Evolutionary conservation across 2,329 filamentous ascomycete species (phyloP).

Genomic region (Diplodia corticola): DNA sequence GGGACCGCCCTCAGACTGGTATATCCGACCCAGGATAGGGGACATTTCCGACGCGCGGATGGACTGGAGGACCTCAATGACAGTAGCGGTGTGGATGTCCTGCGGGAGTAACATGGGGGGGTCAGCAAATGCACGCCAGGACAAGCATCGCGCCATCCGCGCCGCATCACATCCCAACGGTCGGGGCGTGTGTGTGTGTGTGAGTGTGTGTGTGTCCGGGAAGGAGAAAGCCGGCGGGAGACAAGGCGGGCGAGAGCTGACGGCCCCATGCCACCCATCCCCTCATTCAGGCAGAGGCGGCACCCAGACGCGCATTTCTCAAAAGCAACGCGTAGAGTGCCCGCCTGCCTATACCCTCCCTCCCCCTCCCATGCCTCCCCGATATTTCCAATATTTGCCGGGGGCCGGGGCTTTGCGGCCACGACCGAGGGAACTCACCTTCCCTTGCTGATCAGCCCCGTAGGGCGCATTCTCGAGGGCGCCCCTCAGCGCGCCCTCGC

Average conservation of each 20-base stretch:
- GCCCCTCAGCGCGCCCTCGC: conserved; percentile 80
- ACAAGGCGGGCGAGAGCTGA: conserved; percentile 23
- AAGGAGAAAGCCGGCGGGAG: not conserved
- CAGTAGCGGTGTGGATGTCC: conserved; percentile 83
- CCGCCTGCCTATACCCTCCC: conserved; percentile 5
- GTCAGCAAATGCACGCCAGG: conserved; percentile 22
- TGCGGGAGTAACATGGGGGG: conserved; percentile 41
- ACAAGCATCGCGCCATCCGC: not conserved
- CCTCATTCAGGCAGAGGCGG: not conserved
- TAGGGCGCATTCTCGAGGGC: conserved; percentile 84
- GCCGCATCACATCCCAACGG: not conserved
- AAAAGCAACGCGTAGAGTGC: not conserved
- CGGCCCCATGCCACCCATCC: conserved; percentile 25
- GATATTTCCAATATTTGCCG: conserved; percentile 15
- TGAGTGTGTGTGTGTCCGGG: too few relatives aligned
- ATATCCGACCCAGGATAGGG: conserved; percentile 79
- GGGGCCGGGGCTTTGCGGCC: not conserved
- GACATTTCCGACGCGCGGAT: conserved; percentile 97
- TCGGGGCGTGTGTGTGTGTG: too few relatives aligned
- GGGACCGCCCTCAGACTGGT: conserved; percentile 73
- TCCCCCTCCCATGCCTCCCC: conserved; percentile 13
- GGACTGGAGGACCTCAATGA: conserved; percentile 90
- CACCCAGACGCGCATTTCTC: not conserved
- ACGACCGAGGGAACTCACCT: conserved; percentile 43
- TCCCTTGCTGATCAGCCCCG: conserved; percentile 55